Conservation (phyloP, 202 grass and related monocot genomes). For the Hordeum pubiflorum region DNA sequence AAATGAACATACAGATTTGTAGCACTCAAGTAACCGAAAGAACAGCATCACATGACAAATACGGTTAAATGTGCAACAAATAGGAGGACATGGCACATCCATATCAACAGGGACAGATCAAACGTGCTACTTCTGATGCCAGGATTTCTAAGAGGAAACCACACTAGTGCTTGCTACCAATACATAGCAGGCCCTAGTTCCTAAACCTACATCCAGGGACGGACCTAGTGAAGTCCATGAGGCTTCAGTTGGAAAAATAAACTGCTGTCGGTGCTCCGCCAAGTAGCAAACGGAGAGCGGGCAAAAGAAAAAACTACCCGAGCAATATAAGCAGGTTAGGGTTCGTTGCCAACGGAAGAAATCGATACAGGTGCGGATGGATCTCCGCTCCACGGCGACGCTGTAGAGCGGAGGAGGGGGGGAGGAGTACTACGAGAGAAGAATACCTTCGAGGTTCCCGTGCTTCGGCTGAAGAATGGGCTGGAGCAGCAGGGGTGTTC, state of each 20-base stretch:
- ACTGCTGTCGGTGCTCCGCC: neutral
- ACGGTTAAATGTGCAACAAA: neutral
- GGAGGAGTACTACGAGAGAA: neutral
- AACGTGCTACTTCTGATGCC: neutral
- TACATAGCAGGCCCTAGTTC: neutral
- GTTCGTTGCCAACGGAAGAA: slow-evolving; percentile 3
- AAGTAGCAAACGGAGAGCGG: neutral
- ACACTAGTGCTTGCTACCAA: neutral
- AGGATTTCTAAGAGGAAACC: neutral
- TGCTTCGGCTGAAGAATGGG: neutral
- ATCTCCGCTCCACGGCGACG: neutral
- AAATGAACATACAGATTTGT: neutral
- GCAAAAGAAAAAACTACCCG: neutral
- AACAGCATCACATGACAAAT: neutral
- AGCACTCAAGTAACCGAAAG: neutral
- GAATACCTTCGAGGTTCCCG: neutral
- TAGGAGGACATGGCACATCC: neutral
- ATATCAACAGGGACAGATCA: neutral
- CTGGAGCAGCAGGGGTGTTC: neutral
- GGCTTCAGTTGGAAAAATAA: neutral
- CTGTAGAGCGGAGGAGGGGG: neutral
- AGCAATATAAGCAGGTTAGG: neutral
- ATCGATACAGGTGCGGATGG: neutral
- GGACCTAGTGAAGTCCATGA: neutral
- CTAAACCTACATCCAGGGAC: neutral